A percentile compares a stretch with the other conserved stretches of the same genome.
phyloP scores from a whole-genome alignment of 176 grass and related monocot species.

The Oryza punctata region DNA sequence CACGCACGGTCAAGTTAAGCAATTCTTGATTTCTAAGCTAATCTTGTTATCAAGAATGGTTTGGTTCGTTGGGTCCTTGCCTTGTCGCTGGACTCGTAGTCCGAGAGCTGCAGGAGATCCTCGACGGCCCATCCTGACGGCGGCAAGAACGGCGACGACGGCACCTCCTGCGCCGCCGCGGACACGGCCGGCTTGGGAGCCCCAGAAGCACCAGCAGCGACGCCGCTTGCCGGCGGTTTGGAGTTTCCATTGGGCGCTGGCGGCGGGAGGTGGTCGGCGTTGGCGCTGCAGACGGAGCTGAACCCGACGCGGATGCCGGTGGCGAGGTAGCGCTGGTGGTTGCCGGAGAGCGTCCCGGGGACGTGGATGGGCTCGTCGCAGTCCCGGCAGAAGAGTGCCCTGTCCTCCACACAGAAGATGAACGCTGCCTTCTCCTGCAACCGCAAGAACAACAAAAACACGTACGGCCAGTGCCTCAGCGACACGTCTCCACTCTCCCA shows the following conservation, averaged over 20 bases:
- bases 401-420: constrained; percentile 98
- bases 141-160: constrained; percentile 48
- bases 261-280: constrained; percentile 29
- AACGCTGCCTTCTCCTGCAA: constrained; percentile 93
- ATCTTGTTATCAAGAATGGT: background rate
- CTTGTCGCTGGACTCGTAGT: constrained; percentile 80
- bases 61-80: constrained; percentile 31
- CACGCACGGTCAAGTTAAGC: background rate
- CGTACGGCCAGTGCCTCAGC: background rate
- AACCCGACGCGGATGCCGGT: constrained; percentile 85
- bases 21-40: background rate
- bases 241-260: constrained; percentile 31
- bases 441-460: background rate
- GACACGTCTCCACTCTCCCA: background rate
- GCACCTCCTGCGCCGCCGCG: constrained; percentile 40
- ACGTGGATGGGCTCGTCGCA: constrained; percentile 97
- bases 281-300: constrained; percentile 45
- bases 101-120: constrained; percentile 81
- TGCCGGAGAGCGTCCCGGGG: constrained; percentile 73
- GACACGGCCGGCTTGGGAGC: constrained; percentile 23
- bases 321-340: constrained; percentile 87
- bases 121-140: constrained; percentile 72
- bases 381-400: constrained; percentile 95
- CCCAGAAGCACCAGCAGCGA: background rate
- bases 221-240: background rate